phyloP scores from a whole-genome alignment of 345 rosid genomes.

The Xanthoceras sorbifolium region DNA sequence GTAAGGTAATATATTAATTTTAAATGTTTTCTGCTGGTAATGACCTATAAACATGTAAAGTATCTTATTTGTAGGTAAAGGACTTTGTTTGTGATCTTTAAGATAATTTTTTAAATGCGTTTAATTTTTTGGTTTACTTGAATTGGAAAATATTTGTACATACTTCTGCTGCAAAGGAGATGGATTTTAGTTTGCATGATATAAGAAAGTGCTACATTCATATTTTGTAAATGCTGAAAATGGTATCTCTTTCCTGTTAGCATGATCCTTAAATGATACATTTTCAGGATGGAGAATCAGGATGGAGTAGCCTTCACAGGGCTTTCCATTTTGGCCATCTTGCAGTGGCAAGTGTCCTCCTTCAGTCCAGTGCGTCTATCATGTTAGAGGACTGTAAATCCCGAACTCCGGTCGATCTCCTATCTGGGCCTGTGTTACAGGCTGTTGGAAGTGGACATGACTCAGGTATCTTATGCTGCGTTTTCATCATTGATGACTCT shows the following conservation, averaged over 20 bases:
- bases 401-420: slow-evolving; percentile 81
- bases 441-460: slow-evolving; percentile 48
- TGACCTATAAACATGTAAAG: not conserved
- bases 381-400: slow-evolving; percentile 70
- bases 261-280: slow-evolving; percentile 4
- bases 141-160: not conserved
- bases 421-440: slow-evolving; percentile 88
- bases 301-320: slow-evolving; percentile 97
- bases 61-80: not conserved
- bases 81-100: not conserved
- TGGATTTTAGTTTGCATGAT: not conserved
- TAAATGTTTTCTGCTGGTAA: not conserved
- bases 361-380: slow-evolving; percentile 77
- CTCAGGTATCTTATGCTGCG: slow-evolving; percentile 51
- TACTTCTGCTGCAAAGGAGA: not conserved
- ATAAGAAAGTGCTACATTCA: not conserved
- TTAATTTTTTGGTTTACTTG: not conserved
- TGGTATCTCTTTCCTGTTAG: not conserved
- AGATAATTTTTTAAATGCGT: not conserved
- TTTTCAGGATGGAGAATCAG: slow-evolving; percentile 98
- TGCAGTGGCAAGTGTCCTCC: slow-evolving; percentile 83
- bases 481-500: slow-evolving; percentile 18
- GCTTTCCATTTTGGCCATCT: slow-evolving; percentile 99
- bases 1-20: not conserved
- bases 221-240: not conserved